Evolutionary conservation across 2,329 filamentous ascomycete species (phyloP).

Genomic region (Sporothrix mexicana): DNA sequence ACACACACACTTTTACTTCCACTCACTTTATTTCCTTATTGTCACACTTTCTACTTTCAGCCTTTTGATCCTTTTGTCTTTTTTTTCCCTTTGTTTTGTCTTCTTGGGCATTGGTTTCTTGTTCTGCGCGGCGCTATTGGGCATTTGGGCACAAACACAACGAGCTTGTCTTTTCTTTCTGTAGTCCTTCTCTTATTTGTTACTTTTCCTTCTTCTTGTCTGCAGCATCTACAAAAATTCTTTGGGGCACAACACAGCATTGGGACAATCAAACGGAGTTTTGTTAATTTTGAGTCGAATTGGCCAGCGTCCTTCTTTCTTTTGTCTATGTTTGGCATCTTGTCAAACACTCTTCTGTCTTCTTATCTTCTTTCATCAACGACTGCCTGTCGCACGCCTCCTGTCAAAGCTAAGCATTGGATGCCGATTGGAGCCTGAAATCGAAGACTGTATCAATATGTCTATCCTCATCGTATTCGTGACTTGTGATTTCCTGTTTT

Average conservation of each 20-base stretch:
- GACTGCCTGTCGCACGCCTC: background rate
- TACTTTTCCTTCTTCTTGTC: background rate
- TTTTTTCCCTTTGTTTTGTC: constrained; percentile 1
- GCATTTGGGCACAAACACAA: constrained; percentile 25
- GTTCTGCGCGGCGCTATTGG: constrained; percentile 30
- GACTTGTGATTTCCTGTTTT: background rate
- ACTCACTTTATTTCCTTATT: background rate
- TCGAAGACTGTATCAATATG: background rate
- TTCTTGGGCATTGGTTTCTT: background rate
- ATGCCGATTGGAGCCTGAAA: constrained; percentile 1
- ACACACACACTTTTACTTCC: background rate
- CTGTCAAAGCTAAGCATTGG: background rate
- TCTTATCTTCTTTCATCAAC: background rate
- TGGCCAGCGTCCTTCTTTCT: background rate
- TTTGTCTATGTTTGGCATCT: constrained; percentile 15
- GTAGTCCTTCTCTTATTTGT: too few species aligned
- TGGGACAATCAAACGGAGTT: constrained; percentile 19
- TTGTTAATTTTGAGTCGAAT: background rate
- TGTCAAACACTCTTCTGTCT: background rate
- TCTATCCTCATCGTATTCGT: background rate
- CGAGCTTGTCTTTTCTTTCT: constrained; percentile 1
- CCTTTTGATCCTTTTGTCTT: background rate
- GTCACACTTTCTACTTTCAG: background rate
- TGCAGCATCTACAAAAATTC: constrained; percentile 22
- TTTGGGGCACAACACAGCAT: constrained; percentile 27